These are phyloP conservation scores for Neofusicoccum sp. DNA, from an alignment of 2,329 filamentous ascomycete species.

Conservation along the genomic window DNA sequence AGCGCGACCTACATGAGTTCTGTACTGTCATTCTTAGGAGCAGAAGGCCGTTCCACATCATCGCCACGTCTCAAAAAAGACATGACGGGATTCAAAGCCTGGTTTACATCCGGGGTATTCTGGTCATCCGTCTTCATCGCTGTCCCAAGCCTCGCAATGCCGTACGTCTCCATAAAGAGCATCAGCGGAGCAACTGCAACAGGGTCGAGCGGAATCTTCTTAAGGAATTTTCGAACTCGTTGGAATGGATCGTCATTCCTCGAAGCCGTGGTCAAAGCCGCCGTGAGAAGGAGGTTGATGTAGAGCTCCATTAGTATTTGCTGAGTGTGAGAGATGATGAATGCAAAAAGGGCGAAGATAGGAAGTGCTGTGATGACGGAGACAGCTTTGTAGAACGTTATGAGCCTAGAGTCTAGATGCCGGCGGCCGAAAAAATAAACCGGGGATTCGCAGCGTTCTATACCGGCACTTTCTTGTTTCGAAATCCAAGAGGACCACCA, in stretches of 20 bases:
- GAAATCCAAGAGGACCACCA: constrained; percentile 4
- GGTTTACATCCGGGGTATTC: no score
- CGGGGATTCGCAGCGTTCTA: neutral
- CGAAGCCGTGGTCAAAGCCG: no score
- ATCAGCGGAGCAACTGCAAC: no score
- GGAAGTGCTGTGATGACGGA: neutral
- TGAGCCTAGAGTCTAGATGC: neutral
- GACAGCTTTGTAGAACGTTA: neutral
- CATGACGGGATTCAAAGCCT: no score
- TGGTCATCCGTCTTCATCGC: no score
- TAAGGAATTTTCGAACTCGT: no score
- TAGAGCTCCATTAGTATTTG: neutral
- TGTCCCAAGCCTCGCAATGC: no score
- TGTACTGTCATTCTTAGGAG: neutral
- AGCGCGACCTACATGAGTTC: neutral
- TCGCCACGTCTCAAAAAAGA: no score
- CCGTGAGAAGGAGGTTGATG: neutral
- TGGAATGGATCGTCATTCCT: no score
- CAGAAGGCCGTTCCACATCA: no score
- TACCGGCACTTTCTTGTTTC: neutral
- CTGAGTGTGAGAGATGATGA: neutral
- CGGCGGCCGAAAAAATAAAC: neutral
- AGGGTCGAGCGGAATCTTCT: no score
- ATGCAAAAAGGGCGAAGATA: neutral
- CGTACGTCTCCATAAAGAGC: no score